Evolutionary conservation across 2,329 filamentous ascomycete species (phyloP).

Genomic region (Fusarium sp.): DNA sequence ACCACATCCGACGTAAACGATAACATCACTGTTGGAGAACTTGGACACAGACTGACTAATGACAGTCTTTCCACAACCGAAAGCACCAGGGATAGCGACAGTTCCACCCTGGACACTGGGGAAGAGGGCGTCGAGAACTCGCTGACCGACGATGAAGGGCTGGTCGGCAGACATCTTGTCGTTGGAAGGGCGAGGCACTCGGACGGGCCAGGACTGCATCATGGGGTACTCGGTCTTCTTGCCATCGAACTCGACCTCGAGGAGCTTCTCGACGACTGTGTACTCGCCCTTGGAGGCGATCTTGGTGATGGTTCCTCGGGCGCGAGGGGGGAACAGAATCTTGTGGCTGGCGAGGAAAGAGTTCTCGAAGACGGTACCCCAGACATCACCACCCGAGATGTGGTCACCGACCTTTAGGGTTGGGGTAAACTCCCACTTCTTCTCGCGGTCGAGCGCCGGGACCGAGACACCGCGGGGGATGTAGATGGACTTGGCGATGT

Average conservation of each 20-base stretch:
- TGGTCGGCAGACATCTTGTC: conserved; percentile 92
- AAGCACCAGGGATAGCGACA: conserved; percentile 97
- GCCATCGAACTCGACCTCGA: conserved; percentile 97
- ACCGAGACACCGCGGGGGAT: conserved; percentile 94
- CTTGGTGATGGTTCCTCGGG: conserved; percentile 90
- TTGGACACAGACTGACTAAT: conserved; percentile 99
- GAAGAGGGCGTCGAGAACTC: conserved; percentile 96
- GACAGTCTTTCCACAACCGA: conserved; percentile 99
- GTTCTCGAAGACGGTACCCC: conserved; percentile 96
- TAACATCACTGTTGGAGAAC: conserved; percentile 99
- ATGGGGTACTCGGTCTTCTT: conserved; percentile 94
- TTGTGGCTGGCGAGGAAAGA: conserved; percentile 93
- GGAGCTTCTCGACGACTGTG: conserved; percentile 91
- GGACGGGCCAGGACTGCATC: conserved; percentile 99
- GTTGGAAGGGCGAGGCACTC: conserved; percentile 90
- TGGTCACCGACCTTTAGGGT: conserved; percentile 95
- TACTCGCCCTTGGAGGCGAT: conserved; percentile 92
- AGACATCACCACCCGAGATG: conserved; percentile 95
- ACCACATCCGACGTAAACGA: conserved; percentile 92
- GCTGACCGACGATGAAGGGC: conserved; percentile 96
- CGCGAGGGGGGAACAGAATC: conserved; percentile 90
- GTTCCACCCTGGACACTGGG: conserved; percentile 97
- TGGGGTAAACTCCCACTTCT: conserved; percentile 97
- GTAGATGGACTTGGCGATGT: conserved; percentile 88
- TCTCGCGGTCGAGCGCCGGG: conserved; percentile 87